Conservation (phyloP, 2,329 filamentous ascomycete species). For the Catunica adiposa region DNA sequence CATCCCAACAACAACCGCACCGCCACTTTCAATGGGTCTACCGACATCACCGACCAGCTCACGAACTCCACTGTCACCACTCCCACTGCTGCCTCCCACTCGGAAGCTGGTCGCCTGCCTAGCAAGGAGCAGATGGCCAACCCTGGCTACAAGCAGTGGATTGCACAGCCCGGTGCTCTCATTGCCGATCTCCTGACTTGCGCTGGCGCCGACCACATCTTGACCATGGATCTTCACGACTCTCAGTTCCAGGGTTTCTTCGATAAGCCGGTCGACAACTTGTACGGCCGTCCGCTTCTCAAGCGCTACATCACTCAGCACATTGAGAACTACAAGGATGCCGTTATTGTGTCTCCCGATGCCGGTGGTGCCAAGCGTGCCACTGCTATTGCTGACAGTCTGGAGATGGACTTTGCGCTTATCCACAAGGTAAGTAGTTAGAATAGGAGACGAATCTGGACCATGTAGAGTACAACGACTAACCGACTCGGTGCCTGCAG, state of each 20-base stretch:
- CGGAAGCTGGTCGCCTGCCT: conserved; percentile 18
- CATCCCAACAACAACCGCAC: conserved; percentile 54
- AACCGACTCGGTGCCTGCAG: conserved; percentile 26
- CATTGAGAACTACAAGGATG: conserved; percentile 69
- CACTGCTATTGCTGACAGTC: conserved; percentile 81
- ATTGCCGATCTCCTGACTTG: conserved; percentile 89
- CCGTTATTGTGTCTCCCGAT: conserved; percentile 89
- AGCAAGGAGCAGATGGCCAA: conserved; percentile 51
- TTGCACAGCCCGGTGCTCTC: conserved; percentile 88
- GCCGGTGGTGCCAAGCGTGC: conserved; percentile 93
- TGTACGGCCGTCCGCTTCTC: conserved; percentile 67
- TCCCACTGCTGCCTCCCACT: conserved; percentile 27
- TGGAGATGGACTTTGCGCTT: conserved; percentile 88
- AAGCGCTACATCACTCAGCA: conserved; percentile 60
- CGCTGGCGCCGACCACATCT: conserved; percentile 86
- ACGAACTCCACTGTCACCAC: conserved; percentile 48
- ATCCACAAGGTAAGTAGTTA: conserved; percentile 71
- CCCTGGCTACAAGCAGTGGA: conserved; percentile 96
- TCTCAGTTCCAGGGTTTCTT: conserved; percentile 96
- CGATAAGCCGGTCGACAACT: conserved; percentile 93
- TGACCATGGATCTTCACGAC: conserved; percentile 91
- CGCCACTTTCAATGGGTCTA: conserved; percentile 45
- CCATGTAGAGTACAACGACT: neutral
- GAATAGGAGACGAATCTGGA: conserved; percentile 7
- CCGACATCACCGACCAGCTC: conserved; percentile 55